Evolutionary conservation across 257 asterid genomes (phyloP).

Genomic region (Knoxia roxburghii): DNA sequence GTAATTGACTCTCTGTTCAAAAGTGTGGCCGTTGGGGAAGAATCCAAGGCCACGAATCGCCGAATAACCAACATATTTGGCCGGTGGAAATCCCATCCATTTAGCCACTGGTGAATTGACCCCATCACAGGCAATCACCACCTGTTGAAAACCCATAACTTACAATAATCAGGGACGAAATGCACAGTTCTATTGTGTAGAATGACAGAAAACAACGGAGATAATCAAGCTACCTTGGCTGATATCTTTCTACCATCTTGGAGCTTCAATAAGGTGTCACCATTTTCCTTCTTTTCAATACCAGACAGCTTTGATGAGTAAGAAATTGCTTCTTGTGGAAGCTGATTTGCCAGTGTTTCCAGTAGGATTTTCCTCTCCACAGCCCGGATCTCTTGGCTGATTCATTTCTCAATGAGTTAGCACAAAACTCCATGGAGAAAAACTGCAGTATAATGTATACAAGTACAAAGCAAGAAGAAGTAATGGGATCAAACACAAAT

Average conservation of each 20-base stretch:
- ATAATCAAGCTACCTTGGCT: slow-evolving; percentile 46
- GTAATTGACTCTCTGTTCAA: slow-evolving; percentile 48
- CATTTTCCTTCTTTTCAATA: slow-evolving; percentile 32
- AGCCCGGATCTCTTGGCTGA: slow-evolving; percentile 89
- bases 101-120: slow-evolving; percentile 76
- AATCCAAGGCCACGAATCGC: slow-evolving; percentile 70
- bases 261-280: slow-evolving; percentile 40
- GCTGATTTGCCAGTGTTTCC: slow-evolving; percentile 33
- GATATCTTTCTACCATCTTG: slow-evolving; percentile 51
- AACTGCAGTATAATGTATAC: background rate
- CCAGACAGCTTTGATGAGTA: slow-evolving; percentile 65
- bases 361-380: slow-evolving; percentile 75
- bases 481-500: no score
- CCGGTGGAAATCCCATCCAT: slow-evolving; percentile 74
- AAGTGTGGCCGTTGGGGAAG: slow-evolving; percentile 69
- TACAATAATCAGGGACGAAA: background rate
- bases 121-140: slow-evolving; percentile 84
- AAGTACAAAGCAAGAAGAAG: background rate
- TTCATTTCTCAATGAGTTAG: slow-evolving; percentile 11
- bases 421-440: background rate
- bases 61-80: slow-evolving; percentile 63
- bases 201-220: background rate
- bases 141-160: slow-evolving; percentile 23
- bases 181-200: background rate
- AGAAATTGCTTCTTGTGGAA: slow-evolving; percentile 50